phyloP scores from a whole-genome alignment of 2,329 filamentous ascomycete species.

The Fusarium transvaalense region DNA sequence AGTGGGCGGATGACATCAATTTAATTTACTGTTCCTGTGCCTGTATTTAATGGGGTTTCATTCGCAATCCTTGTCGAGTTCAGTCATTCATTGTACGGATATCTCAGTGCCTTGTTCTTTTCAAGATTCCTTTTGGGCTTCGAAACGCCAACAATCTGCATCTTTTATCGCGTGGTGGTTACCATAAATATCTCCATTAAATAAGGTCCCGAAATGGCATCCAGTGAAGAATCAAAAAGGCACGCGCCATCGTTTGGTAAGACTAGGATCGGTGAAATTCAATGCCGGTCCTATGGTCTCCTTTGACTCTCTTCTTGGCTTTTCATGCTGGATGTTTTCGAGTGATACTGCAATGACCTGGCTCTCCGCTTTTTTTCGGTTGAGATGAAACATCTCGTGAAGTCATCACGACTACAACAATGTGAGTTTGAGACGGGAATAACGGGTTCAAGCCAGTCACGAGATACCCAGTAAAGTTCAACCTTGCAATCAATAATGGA shows the following conservation, averaged over 20 bases:
- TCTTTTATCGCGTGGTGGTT: conserved; percentile 6
- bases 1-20: conserved; percentile 48
- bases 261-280: conserved; percentile 13
- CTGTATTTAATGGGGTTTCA: conserved; percentile 13
- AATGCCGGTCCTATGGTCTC: conserved; percentile 14
- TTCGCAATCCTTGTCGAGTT: conserved; percentile 8
- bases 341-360: conserved; percentile 5
- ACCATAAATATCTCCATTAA: not conserved
- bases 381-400: conserved; percentile 3
- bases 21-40: conserved; percentile 41
- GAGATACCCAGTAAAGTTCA: not conserved
- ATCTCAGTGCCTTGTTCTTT: not conserved
- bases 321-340: conserved; percentile 11
- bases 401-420: conserved; percentile 13
- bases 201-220: not conserved
- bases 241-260: not conserved
- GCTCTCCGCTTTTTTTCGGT: conserved; percentile 14
- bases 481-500: not conserved
- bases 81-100: not conserved
- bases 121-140: not conserved
- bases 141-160: not conserved
- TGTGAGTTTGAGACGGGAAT: not conserved
- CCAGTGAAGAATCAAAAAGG: not conserved
- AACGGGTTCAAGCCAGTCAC: conserved; percentile 3
- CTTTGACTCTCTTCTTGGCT: no score